These are phyloP conservation scores for Letharia columbiana DNA, from an alignment of 495 filamentous ascomycete species.

Conservation along the genomic window DNA sequence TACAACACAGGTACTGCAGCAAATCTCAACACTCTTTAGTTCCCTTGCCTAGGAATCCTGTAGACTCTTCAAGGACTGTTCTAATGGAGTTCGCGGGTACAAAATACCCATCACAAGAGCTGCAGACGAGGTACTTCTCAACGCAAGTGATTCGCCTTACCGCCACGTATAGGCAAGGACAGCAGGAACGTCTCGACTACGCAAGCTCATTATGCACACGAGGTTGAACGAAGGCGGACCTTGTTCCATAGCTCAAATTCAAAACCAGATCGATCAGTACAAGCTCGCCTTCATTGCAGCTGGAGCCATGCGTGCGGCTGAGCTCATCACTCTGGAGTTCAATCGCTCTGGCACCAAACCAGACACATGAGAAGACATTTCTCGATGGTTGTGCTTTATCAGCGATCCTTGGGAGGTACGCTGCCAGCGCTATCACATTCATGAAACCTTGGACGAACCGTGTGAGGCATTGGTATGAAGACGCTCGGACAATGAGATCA, in stretches of 20 bases:
- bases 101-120: too few species aligned
- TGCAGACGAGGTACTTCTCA: too few species aligned
- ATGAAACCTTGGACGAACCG: not conserved
- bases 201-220: not conserved
- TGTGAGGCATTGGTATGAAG: not conserved
- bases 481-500: too few species aligned
- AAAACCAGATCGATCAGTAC: not conserved
- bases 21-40: too few species aligned
- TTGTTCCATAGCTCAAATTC: not conserved
- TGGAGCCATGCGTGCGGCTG: not conserved
- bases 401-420: not conserved
- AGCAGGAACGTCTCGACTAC: not conserved
- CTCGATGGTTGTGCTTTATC: not conserved
- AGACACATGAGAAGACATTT: not conserved
- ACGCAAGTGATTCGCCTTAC: too few species aligned
- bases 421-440: not conserved
- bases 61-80: too few species aligned
- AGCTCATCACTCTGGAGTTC: not conserved
- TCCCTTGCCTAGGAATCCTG: too few species aligned
- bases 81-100: too few species aligned
- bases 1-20: too few species aligned
- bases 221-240: too few species aligned
- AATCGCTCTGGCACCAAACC: not conserved
- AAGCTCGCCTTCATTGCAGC: not conserved
- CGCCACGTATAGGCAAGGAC: too few species aligned